Base-by-base conservation (phyloP, 768 basidiomycete genomes). In the Termitomyces heimii region DNA sequence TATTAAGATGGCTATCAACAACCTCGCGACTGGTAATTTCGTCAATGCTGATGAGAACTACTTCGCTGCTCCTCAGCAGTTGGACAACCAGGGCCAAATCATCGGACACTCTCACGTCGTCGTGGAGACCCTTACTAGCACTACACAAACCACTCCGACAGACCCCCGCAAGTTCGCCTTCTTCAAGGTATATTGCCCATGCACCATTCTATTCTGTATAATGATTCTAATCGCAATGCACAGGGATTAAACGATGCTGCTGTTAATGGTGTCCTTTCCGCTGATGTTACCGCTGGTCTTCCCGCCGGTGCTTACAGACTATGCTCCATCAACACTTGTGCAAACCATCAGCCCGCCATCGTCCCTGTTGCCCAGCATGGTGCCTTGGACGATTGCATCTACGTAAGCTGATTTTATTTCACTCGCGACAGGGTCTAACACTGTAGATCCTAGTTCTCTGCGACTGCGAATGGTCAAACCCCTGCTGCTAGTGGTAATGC, bases 311-410 rank as follows among this genome's bases (percentile, higher is more conserved):
- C 72, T 31, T 89, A 91, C 72, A 74, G 78, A 57, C 66, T 86
- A 24, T 76, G 80, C 58, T 79, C 82, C 5, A 85, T 86, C 68
- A 82, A 81, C 63, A 64, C 77, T 31, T 74, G 78, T 16, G 65
- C 79, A 12, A 87, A 87, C 69, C 84, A 88, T 62, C 79, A 80
- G 61, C 84, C 81, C 4, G 77, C 71, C 49, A 69, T 85, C 55
- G 82, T 80, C 44, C 75, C 84, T 18, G 67, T 87, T 47, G 84
- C 80, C 18, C 84, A 83, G 62, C 86, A 83, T 60, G 84, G 85
- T 58, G 68, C 71, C 22, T 65, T 84, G 32, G 83, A 87, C 66
- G 85, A 89, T 64, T 73, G 72, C 50, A 66, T 82, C 68, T 86
- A 86, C 69, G 80, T 85, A 59, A 61, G 53, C 16, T 43, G 28